These are phyloP conservation scores for Phialemonium atrogriseum DNA, from an alignment of 2,329 filamentous ascomycete species.

Conservation along the genomic window DNA sequence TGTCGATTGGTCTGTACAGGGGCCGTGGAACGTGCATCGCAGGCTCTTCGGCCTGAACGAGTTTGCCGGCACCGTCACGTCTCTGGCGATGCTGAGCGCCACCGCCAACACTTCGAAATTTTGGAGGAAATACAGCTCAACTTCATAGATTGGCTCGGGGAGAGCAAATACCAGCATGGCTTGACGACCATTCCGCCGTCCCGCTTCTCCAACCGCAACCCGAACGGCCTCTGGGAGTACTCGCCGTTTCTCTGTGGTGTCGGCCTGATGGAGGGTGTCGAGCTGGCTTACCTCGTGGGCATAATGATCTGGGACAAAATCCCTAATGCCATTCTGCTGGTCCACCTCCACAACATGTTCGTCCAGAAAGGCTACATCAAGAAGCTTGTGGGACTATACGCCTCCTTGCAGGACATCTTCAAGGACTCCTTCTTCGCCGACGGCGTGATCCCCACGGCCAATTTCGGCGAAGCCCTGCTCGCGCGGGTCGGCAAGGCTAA, in stretches of 20 bases:
- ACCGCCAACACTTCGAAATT: slow-evolving; percentile 20
- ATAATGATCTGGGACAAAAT: slow-evolving; percentile 30
- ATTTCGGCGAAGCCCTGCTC: slow-evolving; percentile 18
- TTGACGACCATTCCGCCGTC: slow-evolving; percentile 28
- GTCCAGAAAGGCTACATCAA: slow-evolving; percentile 30
- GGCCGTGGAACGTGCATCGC: slow-evolving; percentile 27
- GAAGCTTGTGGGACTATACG: slow-evolving; percentile 23
- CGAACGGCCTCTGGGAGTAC: slow-evolving; percentile 38
- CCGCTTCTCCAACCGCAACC: slow-evolving; percentile 28
- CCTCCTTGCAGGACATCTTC: slow-evolving; percentile 17
- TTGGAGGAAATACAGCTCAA: slow-evolving; percentile 18
- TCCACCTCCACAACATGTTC: slow-evolving; percentile 42
- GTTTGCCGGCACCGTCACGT: slow-evolving; percentile 34
- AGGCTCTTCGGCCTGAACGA: slow-evolving; percentile 34
- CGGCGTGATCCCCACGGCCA: slow-evolving; percentile 19
- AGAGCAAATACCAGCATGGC: slow-evolving; percentile 25
- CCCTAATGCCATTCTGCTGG: slow-evolving; percentile 26
- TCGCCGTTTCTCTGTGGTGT: slow-evolving; percentile 40
- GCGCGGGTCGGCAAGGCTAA: background rate
- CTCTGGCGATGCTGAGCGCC: slow-evolving; percentile 35
- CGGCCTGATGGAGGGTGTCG: slow-evolving; percentile 34
- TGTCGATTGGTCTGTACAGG: slow-evolving; percentile 32
- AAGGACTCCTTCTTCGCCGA: slow-evolving; percentile 17
- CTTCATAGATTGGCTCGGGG: slow-evolving; percentile 28
- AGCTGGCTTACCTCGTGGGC: slow-evolving; percentile 24